Conservation (phyloP, 2,329 filamentous ascomycete genomes). For the Bisporella sp. region DNA sequence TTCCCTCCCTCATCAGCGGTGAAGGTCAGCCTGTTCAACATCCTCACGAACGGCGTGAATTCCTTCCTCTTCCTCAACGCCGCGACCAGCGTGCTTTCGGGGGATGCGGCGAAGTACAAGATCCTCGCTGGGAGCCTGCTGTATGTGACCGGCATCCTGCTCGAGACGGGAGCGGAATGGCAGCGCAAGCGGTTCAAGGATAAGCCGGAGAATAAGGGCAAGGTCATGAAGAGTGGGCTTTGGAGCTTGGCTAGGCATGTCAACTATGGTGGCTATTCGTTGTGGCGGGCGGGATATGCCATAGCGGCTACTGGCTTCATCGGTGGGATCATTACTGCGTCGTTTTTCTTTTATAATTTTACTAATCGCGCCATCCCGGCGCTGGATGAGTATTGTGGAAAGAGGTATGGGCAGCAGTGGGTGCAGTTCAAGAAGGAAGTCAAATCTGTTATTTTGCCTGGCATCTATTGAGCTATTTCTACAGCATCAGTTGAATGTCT, state of each 20-base stretch:
- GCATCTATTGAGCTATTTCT: too few species aligned
- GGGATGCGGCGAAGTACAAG: background rate
- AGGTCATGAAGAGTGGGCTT: conserved; percentile 41
- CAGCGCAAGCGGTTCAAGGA: conserved; percentile 48
- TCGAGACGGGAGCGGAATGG: conserved; percentile 48
- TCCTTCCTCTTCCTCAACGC: background rate
- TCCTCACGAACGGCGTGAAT: background rate
- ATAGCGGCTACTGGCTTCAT: conserved; percentile 39
- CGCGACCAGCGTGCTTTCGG: background rate
- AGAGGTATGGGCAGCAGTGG: too few species aligned
- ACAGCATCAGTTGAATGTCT: too few species aligned
- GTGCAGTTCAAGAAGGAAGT: too few species aligned
- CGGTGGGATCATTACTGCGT: conserved; percentile 32
- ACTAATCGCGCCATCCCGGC: conserved; percentile 35
- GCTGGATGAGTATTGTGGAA: conserved; percentile 27
- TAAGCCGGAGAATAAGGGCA: conserved; percentile 43
- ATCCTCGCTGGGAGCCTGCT: conserved; percentile 39
- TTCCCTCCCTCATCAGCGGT: background rate
- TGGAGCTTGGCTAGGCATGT: conserved; percentile 43
- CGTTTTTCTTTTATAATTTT: conserved; percentile 40
- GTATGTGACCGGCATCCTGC: conserved; percentile 43
- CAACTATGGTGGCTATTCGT: conserved; percentile 46
- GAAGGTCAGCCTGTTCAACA: background rate
- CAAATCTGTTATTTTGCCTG: too few species aligned
- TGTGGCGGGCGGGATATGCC: conserved; percentile 44